Evolutionary conservation across 2,329 filamentous ascomycete genomes (phyloP).

Genomic region (Tothia fuscella): DNA sequence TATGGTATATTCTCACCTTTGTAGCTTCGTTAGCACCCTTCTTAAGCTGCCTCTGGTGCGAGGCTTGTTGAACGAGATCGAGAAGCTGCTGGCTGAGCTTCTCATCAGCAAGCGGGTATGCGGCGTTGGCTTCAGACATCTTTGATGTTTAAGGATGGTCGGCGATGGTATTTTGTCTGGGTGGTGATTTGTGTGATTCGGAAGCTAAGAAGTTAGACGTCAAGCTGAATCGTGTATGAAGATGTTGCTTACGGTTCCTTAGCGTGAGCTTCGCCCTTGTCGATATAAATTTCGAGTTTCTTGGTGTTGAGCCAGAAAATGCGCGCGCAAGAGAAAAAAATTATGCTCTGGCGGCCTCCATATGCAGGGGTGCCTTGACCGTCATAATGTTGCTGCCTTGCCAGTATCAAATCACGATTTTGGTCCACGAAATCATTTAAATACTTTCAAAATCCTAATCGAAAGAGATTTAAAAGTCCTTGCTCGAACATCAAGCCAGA

Average conservation of each 20-base stretch:
- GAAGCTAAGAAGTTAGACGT: neutral
- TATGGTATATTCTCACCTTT: neutral
- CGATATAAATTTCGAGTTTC: neutral
- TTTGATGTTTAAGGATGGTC: neutral
- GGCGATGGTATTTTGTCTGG: neutral
- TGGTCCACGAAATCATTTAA: too few species aligned
- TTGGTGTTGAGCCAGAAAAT: too few species aligned
- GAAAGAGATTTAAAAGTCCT: too few species aligned
- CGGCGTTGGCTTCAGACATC: slow-evolving; percentile 1
- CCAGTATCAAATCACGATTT: too few species aligned
- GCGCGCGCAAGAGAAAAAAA: too few species aligned
- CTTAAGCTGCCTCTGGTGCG: slow-evolving; percentile 11
- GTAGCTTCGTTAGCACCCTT: slow-evolving; percentile 14
- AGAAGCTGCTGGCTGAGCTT: slow-evolving; percentile 10
- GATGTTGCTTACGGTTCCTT: slow-evolving; percentile 6
- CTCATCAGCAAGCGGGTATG: slow-evolving; percentile 11
- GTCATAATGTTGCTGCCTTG: too few species aligned
- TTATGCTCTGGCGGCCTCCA: too few species aligned
- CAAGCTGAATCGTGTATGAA: neutral
- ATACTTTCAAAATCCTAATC: too few species aligned
- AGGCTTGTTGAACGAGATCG: slow-evolving; percentile 12
- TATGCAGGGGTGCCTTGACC: too few species aligned
- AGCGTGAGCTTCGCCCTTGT: slow-evolving; percentile 10
- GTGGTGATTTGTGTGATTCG: neutral
- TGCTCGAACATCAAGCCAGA: too few species aligned